These are phyloP conservation scores for Tetrapisispora namnaoensis DNA, from an alignment of 805 yeast genomes.

Conservation along the genomic window DNA sequence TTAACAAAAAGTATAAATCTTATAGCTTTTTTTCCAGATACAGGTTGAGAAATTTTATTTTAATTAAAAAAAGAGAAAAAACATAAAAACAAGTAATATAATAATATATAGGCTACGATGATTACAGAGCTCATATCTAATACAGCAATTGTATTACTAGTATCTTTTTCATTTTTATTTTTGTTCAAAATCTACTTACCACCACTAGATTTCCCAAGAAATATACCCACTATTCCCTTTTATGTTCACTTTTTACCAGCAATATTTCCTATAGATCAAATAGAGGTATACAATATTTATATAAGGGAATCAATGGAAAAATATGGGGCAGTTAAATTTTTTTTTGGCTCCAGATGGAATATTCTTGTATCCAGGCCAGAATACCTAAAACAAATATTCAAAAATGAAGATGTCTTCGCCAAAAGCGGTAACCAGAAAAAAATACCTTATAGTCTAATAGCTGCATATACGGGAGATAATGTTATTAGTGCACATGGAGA, in stretches of 20 bases:
- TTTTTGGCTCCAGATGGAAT: slow-evolving; percentile 55
- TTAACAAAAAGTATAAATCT: too few relatives aligned
- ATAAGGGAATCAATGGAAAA: slow-evolving; percentile 37
- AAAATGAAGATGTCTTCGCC: slow-evolving; percentile 40
- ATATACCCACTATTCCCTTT: slow-evolving; percentile 53
- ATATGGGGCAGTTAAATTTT: slow-evolving; percentile 49
- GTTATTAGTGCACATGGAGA: slow-evolving; percentile 49
- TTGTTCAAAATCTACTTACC: slow-evolving; percentile 30
- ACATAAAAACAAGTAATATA: too few relatives aligned
- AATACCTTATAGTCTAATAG: slow-evolving; percentile 44
- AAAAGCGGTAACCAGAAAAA: slow-evolving; percentile 54
- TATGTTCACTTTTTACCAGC: slow-evolving; percentile 44
- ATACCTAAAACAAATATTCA: slow-evolving; percentile 36
- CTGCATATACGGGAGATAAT: slow-evolving; percentile 51
- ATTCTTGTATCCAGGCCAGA: slow-evolving; percentile 43
- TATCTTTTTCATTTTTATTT: neutral
- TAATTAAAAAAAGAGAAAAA: too few relatives aligned
- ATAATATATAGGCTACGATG: too few relatives aligned
- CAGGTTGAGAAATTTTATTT: neutral
- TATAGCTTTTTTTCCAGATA: too few relatives aligned
- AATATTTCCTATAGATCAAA: slow-evolving; percentile 38
- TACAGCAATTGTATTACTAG: neutral
- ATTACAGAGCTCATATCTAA: neutral
- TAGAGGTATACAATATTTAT: slow-evolving; percentile 35
- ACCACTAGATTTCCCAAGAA: slow-evolving; percentile 41